These are phyloP conservation scores for Saitozyma podzolica DNA, from an alignment of 768 basidiomycete species.

Conservation along the genomic window DNA sequence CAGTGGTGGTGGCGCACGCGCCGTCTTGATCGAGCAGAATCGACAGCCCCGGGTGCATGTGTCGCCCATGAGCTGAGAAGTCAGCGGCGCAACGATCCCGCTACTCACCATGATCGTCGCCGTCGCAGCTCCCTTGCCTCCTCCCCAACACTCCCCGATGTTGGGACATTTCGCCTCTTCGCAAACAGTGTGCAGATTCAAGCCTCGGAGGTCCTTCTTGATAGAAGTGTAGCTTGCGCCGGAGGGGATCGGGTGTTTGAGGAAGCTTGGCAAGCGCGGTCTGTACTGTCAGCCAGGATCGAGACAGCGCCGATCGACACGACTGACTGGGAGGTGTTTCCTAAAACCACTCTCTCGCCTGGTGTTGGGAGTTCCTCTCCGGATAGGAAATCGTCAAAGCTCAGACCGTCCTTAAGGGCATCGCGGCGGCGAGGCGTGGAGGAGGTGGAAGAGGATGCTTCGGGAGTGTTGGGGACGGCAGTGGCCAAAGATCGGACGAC, in stretches of 20 bases:
- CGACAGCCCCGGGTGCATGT: slow-evolving; percentile 97
- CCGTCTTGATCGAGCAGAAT: slow-evolving; percentile 97
- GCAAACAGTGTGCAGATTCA: slow-evolving; percentile 91
- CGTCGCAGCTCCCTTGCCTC: slow-evolving; percentile 76
- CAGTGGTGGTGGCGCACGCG: slow-evolving; percentile 78
- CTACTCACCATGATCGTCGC: slow-evolving; percentile 92
- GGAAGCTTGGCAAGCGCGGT: slow-evolving; percentile 78
- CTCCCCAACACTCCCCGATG: slow-evolving; percentile 99
- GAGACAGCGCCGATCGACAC: neutral
- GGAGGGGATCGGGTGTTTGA: slow-evolving; percentile 90
- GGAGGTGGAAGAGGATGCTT: slow-evolving; percentile 7
- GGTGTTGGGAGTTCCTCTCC: slow-evolving; percentile 36
- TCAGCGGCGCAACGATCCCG: neutral
- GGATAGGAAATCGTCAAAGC: slow-evolving; percentile 50
- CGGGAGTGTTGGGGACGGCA: slow-evolving; percentile 10
- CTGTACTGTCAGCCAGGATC: slow-evolving; percentile 53
- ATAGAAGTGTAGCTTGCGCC: slow-evolving; percentile 86
- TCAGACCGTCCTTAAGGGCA: slow-evolving; percentile 47
- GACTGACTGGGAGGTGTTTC: slow-evolving; percentile 48
- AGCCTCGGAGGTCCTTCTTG: slow-evolving; percentile 89
- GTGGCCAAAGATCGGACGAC: slow-evolving; percentile 16
- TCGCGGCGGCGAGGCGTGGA: slow-evolving; percentile 17
- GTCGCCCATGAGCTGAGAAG: slow-evolving; percentile 88
- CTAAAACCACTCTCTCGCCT: slow-evolving; percentile 42
- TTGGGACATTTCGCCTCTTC: slow-evolving; percentile 99